phyloP scores from a whole-genome alignment of 2,329 filamentous ascomycete genomes.

The Epichloe hybrida region DNA sequence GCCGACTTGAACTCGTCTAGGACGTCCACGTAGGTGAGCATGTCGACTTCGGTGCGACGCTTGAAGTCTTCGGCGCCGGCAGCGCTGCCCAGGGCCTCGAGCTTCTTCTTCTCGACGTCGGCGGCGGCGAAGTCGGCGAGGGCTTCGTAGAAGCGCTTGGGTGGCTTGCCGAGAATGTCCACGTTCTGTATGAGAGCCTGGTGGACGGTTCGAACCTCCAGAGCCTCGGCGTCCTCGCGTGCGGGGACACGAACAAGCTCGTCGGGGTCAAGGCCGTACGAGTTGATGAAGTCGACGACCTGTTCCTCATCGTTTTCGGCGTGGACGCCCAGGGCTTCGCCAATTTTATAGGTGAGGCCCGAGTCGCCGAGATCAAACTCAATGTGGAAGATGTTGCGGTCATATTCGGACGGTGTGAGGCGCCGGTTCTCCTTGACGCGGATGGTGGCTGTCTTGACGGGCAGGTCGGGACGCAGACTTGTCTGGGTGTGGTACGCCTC shows the following conservation, averaged over 20 bases:
- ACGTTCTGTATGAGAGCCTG: slow-evolving; percentile 86
- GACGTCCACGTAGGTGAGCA: slow-evolving; percentile 79
- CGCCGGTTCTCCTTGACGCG: slow-evolving; percentile 92
- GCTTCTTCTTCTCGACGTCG: slow-evolving; percentile 66
- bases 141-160: slow-evolving; percentile 94
- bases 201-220: slow-evolving; percentile 85
- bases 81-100: slow-evolving; percentile 61
- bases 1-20: slow-evolving; percentile 83
- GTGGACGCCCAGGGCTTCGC: slow-evolving; percentile 92
- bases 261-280: slow-evolving; percentile 71
- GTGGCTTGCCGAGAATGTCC: slow-evolving; percentile 91
- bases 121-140: slow-evolving; percentile 78
- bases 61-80: slow-evolving; percentile 87
- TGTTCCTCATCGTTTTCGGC: slow-evolving; percentile 77
- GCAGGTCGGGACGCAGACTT: slow-evolving; percentile 69
- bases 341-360: slow-evolving; percentile 90
- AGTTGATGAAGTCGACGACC: slow-evolving; percentile 74
- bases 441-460: slow-evolving; percentile 75
- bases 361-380: slow-evolving; percentile 92
- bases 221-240: slow-evolving; percentile 57
- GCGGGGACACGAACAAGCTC: slow-evolving; percentile 86
- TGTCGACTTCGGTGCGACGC: slow-evolving; percentile 80
- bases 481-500: slow-evolving; percentile 72
- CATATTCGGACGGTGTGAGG: slow-evolving; percentile 75
- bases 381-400: slow-evolving; percentile 99